Evolutionary conservation across 2,329 filamentous ascomycete species (phyloP), one percentile per base, ranked within the genome.

Genomic region (Huntiella omanensis): DNA sequence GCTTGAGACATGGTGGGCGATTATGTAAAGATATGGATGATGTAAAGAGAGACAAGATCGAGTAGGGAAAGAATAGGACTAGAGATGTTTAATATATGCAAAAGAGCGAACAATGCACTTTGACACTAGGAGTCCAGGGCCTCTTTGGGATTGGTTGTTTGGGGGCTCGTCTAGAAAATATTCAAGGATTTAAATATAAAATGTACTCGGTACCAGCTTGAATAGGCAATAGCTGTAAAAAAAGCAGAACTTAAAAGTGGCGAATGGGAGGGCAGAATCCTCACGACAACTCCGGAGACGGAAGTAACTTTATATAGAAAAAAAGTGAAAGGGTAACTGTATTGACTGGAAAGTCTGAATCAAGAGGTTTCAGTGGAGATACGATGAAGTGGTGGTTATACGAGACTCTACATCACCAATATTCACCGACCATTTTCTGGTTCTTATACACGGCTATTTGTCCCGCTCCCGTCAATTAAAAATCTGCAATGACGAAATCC

Each of bases 1-100:
- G 68, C 64, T 54, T 64, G 44, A 43, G 48, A 46, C 48, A 49
- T 49, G 32, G 17, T 46, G 40, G 17, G 39, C 39, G 17, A 41
- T 17, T 12, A 41, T 16, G 17, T n/a, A 19, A 41, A 32, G 22
- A 41, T 41, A 19, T 41, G 12, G 40, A 41, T 22, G 28, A 41
- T 41, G 22, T 34, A 43, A 33, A 33, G 22, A 28, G 10, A 16
- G 39, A 44, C 12, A 45, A 46, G 28, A 36, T 36, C 12, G 33
- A 13, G 28, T 12, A 34, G 19, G 11, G 17, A 32, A 33, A 11
- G 28, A 43, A 16, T 32, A 16, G 40, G 40, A 33, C n/a, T 32
- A 43, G 28, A 36, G 34, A n/a, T 28, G 22, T 28, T 28, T 28
- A 28, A 28, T 28, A 28, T 28, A 28, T 28, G 22, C 22, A 28